Evolutionary conservation across 164 flowering plant genomes (phyloP), one percentile per base, ranked within the genome.

Genomic region (Macadamia integrifolia): DNA sequence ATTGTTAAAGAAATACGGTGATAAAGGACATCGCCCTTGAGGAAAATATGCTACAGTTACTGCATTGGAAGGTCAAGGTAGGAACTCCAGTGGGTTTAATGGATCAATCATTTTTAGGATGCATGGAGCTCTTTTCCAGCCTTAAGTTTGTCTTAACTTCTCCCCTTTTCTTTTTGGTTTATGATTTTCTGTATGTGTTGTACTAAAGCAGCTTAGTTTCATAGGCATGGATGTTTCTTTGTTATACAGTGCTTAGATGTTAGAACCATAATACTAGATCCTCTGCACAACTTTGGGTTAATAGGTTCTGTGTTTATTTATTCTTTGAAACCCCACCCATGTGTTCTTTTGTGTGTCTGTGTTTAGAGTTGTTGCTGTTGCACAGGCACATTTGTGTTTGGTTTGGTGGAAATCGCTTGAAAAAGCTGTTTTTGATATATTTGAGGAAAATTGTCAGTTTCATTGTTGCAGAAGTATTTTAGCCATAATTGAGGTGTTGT

Each of bases 181-280:
- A 30, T 15, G 6, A 29, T 53, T 52, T 69, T 32, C 60, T 60
- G 8, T 23, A 60, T 32, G 59, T 50, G 35, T 68, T 68, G 57
- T 68, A 61, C 44, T 61, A 9, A 43, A 60, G 48, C 32, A 60
- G 55, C 11, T n/a, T 68, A 68, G 59, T 68, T 31, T 61, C 32
- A 9, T 15, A 42, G 30, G 18, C 12, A 60, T 17, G 49, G n/a
- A 66, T 66, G 40, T 35, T 18, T 18, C 61, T 42, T 55, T 62
- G 9, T 43, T 53, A 53, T 17, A 4, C 6, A 17, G 57, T 53
- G 18, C 13, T 5, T 11, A 17, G 18, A 53, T 13, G 18, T 11
- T 23, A 23, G 23, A 23, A 23, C 15, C 13, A 14, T 1, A 17
- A 53, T 14, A 53, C 18, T n/a, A 11, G 17, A 53, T 53, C 17